These are phyloP conservation scores for Senna siamea DNA, from an alignment of 306 rosid species.

Conservation along the genomic window DNA sequence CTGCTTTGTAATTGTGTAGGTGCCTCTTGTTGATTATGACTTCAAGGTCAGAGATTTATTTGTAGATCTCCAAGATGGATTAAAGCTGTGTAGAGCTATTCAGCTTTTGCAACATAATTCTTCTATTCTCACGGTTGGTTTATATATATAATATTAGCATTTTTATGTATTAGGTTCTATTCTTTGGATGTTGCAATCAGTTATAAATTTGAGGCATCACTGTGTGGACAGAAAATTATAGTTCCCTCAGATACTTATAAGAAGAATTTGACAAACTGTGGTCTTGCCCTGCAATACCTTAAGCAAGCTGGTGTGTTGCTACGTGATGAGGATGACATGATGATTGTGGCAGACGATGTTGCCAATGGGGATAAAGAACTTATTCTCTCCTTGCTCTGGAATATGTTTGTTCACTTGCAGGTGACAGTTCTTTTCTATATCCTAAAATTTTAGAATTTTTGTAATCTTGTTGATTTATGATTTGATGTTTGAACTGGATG, in stretches of 20 bases:
- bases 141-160: constrained; percentile 21
- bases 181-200: constrained; percentile 4
- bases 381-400: constrained; percentile 83
- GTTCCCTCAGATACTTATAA: constrained; percentile 81
- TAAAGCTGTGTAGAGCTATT: constrained; percentile 81
- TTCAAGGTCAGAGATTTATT: constrained; percentile 75
- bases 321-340: constrained; percentile 73
- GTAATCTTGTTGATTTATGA: constrained; percentile 11
- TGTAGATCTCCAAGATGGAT: constrained; percentile 86
- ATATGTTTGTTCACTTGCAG: constrained; percentile 86
- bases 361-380: constrained; percentile 84
- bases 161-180: neutral
- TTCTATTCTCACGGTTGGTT: constrained; percentile 75
- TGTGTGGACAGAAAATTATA: constrained; percentile 70
- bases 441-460: constrained; percentile 14
- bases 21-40: constrained; percentile 74
- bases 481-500: constrained; percentile 28
- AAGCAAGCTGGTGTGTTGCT: constrained; percentile 78
- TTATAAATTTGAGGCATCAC: constrained; percentile 44
- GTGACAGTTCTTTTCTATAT: constrained; percentile 42
- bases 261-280: constrained; percentile 77
- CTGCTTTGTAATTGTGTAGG: constrained; percentile 55
- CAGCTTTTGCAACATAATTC: constrained; percentile 80
- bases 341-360: constrained; percentile 70
- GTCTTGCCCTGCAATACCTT: constrained; percentile 71